phyloP scores from a whole-genome alignment of 2,329 filamentous ascomycete genomes.

The Ophiostoma piceae region DNA sequence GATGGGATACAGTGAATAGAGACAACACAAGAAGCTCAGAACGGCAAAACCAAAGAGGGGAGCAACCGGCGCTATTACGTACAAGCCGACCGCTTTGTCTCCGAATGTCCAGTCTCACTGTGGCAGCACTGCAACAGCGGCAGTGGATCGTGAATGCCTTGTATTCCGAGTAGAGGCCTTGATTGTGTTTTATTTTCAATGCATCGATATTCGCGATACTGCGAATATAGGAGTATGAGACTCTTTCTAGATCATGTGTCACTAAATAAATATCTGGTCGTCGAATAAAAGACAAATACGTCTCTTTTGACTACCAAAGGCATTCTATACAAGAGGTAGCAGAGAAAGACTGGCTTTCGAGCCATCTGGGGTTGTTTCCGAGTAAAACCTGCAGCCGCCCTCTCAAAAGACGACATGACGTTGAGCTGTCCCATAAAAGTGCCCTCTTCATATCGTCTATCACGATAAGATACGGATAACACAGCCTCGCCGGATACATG shows the following conservation, averaged over 20 bases:
- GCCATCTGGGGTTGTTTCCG: background rate
- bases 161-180: background rate
- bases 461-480: slow-evolving; percentile 7
- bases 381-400: background rate
- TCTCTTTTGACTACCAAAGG: background rate
- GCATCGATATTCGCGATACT: no score
- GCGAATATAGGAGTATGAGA: no score
- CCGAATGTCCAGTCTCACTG: background rate
- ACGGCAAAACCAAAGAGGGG: background rate
- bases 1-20: background rate
- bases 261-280: background rate
- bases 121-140: background rate
- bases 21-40: background rate
- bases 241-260: background rate
- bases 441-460: background rate
- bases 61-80: slow-evolving; percentile 21
- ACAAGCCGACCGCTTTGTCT: slow-evolving; percentile 11
- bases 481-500: background rate
- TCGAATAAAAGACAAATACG: background rate
- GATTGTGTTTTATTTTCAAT: no score
- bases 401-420: background rate
- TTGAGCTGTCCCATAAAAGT: background rate
- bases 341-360: background rate
- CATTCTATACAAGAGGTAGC: background rate
- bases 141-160: background rate